Evolutionary conservation across 192 early-diverging fungal species (phyloP), one percentile per base, ranked within the genome.

Genomic region (Powellomyces hirtus): DNA sequence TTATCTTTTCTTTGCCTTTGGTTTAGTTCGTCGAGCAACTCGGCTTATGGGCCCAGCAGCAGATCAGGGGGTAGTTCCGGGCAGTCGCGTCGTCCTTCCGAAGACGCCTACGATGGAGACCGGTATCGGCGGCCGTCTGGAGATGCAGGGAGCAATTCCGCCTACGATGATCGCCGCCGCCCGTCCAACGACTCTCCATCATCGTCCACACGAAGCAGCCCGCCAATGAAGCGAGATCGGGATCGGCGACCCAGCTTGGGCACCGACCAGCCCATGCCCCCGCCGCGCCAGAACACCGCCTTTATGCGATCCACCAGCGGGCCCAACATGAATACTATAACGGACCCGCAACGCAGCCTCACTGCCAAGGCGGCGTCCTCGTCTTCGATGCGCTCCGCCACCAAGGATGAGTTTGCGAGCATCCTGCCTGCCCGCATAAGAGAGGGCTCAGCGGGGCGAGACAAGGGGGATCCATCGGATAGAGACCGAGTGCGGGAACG

Each of bases 341-440:
- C 26, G 14, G 46, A 49, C 26, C 20, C 53, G 53, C 53, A 56
- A 31, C 53, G 53, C 2, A 6, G 7, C 29, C 27, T 34, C 6
- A 56, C 53, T 3, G 33, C 53, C 14, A 56, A 56, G 16, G 46
- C 4, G 5, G n/a, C 46, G 46, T 49, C 46, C 3, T 56, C 53
- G 53, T 34, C 53, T 31, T 34, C 53, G 26, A 27, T 31, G 53
- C 3, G 20, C 3, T 56, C 53, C 53, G 53, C 26, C n/a, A 49
- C n/a, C n/a, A 49, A 49, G n/a, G 46, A 49, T 49, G 46, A 49
- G 46, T 49, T 49, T 49, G 46, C 46, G 3, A 49, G 46, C 46
- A 49, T 49, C n/a, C 46, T 49, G n/a, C 46, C 46, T 5, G n/a
- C 46, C 5, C 46, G 46, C n/a, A 49, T 49, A 49, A 18, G 46